Conservation (phyloP, 192 early-diverging fungal genomes). For the Backusella mclennaniae region DNA sequence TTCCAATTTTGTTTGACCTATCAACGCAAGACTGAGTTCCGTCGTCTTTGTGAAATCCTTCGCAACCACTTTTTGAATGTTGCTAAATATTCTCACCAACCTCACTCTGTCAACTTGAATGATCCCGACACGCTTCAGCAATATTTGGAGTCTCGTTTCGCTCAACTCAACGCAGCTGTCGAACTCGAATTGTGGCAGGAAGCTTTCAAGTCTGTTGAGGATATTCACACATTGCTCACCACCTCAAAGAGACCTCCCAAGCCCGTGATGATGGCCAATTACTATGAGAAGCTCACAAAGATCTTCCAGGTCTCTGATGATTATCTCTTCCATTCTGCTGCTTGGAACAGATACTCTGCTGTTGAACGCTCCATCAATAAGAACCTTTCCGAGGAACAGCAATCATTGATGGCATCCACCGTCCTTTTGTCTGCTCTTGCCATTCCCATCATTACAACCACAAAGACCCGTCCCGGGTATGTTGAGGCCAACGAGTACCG, state of each 20-base stretch:
- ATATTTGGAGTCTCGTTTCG: constrained; percentile 94
- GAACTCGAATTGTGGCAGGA: constrained; percentile 99
- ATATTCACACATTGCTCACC: constrained; percentile 92
- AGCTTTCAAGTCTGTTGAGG: constrained; percentile 95
- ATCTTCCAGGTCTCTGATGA: constrained; percentile 98
- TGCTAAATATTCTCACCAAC: constrained; percentile 91
- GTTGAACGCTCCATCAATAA: constrained; percentile 74
- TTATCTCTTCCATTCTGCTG: constrained; percentile 96
- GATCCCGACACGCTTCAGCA: constrained; percentile 96
- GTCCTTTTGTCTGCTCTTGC: constrained; percentile 94
- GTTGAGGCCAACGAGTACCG: constrained; percentile 77
- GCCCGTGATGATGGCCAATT: constrained; percentile 94
- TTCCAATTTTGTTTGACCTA: constrained; percentile 96
- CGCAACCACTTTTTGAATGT: constrained; percentile 91
- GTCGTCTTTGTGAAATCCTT: constrained; percentile 94
- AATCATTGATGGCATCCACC: constrained; percentile 85
- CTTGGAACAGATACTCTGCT: constrained; percentile 91
- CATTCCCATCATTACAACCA: constrained; percentile 92
- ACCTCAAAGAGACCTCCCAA: constrained; percentile 91
- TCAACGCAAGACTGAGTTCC: constrained; percentile 97
- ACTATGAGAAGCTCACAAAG: constrained; percentile 96
- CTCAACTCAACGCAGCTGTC: constrained; percentile 92
- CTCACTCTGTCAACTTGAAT: constrained; percentile 91
- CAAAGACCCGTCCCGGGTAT: constrained; percentile 69
- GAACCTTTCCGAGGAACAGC: constrained; percentile 83